These are phyloP conservation scores for Penicillium robsamsonii DNA, from an alignment of 495 filamentous ascomycete species.

Conservation along the genomic window DNA sequence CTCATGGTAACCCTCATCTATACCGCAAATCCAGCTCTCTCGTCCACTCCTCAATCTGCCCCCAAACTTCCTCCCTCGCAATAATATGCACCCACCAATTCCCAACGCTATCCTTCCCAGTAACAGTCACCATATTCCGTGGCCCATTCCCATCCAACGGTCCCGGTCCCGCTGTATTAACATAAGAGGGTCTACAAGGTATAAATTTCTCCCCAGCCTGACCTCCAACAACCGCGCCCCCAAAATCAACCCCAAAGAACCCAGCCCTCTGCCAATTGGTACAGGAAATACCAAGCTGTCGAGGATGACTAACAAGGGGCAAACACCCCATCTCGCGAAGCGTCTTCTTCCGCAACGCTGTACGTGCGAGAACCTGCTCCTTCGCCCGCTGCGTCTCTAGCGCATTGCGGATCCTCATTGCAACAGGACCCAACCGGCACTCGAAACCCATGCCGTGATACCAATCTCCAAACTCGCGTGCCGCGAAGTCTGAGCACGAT, in stretches of 20 bases:
- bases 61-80: slow-evolving; percentile 11
- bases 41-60: slow-evolving; percentile 8
- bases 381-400: neutral
- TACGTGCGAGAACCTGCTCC: neutral
- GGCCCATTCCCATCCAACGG: neutral
- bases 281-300: slow-evolving; percentile 27
- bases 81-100: slow-evolving; percentile 13
- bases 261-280: slow-evolving; percentile 43
- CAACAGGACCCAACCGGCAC: neutral
- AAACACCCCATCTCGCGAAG: neutral
- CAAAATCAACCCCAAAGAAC: slow-evolving; percentile 44
- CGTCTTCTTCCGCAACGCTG: neutral
- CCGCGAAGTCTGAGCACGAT: neutral
- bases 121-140: slow-evolving; percentile 12
- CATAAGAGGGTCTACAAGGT: slow-evolving; percentile 2
- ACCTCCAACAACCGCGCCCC: slow-evolving; percentile 27
- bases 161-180: neutral
- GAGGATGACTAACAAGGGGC: slow-evolving; percentile 13
- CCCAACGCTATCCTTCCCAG: slow-evolving; percentile 7
- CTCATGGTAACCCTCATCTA: neutral
- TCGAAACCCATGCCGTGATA: too few relatives aligned
- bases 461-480: neutral
- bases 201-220: neutral
- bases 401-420: neutral
- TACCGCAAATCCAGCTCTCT: neutral